Base-by-base conservation (phyloP, 2,329 filamentous ascomycete genomes). In the Phyllosticta citriasiana region DNA sequence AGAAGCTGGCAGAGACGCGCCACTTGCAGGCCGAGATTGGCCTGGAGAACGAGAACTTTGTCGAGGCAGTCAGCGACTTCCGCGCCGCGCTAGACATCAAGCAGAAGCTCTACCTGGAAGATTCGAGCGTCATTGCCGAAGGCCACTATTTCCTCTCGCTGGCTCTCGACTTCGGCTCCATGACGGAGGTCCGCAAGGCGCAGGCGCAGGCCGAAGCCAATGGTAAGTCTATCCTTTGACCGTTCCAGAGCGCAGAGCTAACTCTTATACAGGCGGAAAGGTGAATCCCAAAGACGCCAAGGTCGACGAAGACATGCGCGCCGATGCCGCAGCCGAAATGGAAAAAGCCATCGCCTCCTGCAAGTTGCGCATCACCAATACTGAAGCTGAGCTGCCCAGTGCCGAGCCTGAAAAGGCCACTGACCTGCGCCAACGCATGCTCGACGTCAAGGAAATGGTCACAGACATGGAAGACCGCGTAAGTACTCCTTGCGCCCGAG, bases 111-210 rank as follows among this genome's bases (percentile, higher is more conserved):
- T 91, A 90, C 71, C 82, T 89, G 0, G 81, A 87, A 57, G 90
- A 95, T 64, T 91, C 89, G 14, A 88, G 91, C 67, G 82, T 95
- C 57, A 83, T 97, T 61, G 93, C 94, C 52, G 94, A 99, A 78
- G 93, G 90, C 16, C 91, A 99, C 77, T 99, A 89, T 79, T 97
- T 97, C 76, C 86, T 99, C 26, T 96, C 93, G 0, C 83, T 99
- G 16, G 94, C 94, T 0, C 82, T 99, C 27, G 94, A 99, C 71
- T 97, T 97, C 67, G 90, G 90, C 3, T 94, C 91, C 0, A 84
- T 94, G 54, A 89, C 86, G 5, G 81, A 79, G 19, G 80, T 83
- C 1, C 75, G 79, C 12, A 82, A 82, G 16, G 80, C 82, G 53
- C 76, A 79, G 59, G 73, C 70, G 24, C 75, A 76, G 55, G 66